Conservation (phyloP, 495 filamentous ascomycete species). For the Neohortaea acidophila region DNA sequence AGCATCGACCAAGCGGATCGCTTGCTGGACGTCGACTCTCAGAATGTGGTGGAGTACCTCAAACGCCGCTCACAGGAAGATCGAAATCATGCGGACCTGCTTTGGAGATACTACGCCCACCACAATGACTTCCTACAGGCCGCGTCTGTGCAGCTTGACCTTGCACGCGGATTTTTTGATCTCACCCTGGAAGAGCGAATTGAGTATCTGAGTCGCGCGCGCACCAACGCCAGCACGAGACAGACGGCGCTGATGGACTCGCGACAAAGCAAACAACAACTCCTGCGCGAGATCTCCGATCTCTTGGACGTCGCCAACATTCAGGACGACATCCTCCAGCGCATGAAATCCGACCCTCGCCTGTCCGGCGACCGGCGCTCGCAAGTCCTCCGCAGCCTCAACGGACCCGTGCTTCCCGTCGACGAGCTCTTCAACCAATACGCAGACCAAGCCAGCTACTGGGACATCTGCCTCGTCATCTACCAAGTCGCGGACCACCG, state of each 20-base stretch:
- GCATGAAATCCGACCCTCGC: slow-evolving; percentile 56
- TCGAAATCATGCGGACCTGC: slow-evolving; percentile 67
- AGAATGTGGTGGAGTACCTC: slow-evolving; percentile 76
- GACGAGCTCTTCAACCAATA: slow-evolving; percentile 84
- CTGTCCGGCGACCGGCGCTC: slow-evolving; percentile 42
- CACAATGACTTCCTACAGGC: slow-evolving; percentile 67
- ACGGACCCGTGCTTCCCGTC: slow-evolving; percentile 53
- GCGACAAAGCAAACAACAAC: slow-evolving; percentile 56
- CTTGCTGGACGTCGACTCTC: slow-evolving; percentile 66
- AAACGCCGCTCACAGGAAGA: slow-evolving; percentile 51
- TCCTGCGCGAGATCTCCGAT: slow-evolving; percentile 68
- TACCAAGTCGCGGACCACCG: slow-evolving; percentile 79
- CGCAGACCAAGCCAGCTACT: slow-evolving; percentile 75
- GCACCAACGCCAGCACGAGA: slow-evolving; percentile 63
- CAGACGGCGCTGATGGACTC: slow-evolving; percentile 48
- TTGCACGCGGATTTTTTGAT: slow-evolving; percentile 65
- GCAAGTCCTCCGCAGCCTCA: slow-evolving; percentile 47
- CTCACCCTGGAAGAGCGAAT: slow-evolving; percentile 66
- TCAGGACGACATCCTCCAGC: slow-evolving; percentile 78
- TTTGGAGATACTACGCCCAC: slow-evolving; percentile 78
- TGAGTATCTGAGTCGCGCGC: slow-evolving; percentile 73
- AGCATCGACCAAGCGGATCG: slow-evolving; percentile 65
- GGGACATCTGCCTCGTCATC: slow-evolving; percentile 81
- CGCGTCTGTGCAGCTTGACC: slow-evolving; percentile 65
- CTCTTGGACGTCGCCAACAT: slow-evolving; percentile 87